These are phyloP conservation scores for Wilcoxina mikolae DNA, from an alignment of 495 filamentous ascomycete species.

Conservation along the genomic window DNA sequence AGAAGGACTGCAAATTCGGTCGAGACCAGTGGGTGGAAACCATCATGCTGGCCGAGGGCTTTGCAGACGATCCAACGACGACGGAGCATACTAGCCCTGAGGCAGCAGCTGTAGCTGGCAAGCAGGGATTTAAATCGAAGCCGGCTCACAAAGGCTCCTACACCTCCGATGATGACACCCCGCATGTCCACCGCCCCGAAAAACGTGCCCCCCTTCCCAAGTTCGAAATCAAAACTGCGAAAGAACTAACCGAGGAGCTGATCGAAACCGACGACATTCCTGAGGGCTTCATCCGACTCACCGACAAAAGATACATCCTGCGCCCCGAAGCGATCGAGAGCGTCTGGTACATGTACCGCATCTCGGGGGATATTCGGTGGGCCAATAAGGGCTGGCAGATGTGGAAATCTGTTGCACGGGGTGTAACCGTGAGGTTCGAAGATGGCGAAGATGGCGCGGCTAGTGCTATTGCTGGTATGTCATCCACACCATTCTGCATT, in stretches of 20 bases:
- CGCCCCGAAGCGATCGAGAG: conserved; percentile 51
- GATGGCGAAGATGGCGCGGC: background rate
- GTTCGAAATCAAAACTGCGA: background rate
- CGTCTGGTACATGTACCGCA: conserved; percentile 42
- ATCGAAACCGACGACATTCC: conserved; percentile 38
- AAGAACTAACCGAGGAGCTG: background rate
- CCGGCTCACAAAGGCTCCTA: no score
- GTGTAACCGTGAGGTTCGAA: background rate
- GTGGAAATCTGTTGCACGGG: conserved; percentile 34
- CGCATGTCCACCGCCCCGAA: conserved; percentile 12
- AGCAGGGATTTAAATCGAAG: no score
- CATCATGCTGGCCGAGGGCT: background rate
- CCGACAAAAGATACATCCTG: conserved; percentile 34
- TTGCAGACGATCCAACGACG: background rate
- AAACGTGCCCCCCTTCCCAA: conserved; percentile 2
- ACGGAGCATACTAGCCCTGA: background rate
- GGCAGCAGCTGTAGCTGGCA: background rate
- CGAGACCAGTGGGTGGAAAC: background rate
- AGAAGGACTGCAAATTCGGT: conserved; percentile 38
- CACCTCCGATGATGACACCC: conserved; percentile 2
- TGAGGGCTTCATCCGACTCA: conserved; percentile 41
- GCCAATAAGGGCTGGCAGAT: conserved; percentile 49
- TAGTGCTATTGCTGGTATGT: background rate
- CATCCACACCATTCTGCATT: conserved; percentile 11
- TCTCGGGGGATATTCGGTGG: conserved; percentile 41